Evolutionary conservation across 345 rosid species (phyloP).

Genomic region (Viola odorata): DNA sequence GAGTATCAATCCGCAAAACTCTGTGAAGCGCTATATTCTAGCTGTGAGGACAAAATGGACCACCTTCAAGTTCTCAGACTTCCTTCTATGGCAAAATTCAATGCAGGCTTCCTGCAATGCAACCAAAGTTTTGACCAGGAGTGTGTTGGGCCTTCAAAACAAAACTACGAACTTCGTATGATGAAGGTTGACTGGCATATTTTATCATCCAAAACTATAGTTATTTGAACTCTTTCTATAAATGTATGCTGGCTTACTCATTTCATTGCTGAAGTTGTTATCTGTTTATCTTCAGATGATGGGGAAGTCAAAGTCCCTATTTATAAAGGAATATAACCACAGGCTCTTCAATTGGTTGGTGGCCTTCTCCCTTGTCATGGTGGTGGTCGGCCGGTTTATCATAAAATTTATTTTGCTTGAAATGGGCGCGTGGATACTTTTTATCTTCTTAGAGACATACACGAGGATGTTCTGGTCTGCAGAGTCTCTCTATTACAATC

Average conservation of each 20-base stretch:
- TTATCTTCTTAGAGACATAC: conserved; percentile 94
- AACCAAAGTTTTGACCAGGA: conserved; percentile 76
- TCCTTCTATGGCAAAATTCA: conserved; percentile 99
- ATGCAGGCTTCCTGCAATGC: conserved; percentile 87
- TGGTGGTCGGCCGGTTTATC: conserved; percentile 83
- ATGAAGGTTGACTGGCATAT: conserved; percentile 48
- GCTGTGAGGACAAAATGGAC: conserved; percentile 96
- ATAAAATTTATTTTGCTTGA: conserved; percentile 84
- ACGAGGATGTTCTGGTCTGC: conserved; percentile 98
- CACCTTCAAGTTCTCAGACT: conserved; percentile 94
- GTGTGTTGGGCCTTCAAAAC: conserved; percentile 90
- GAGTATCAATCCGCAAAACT: conserved; percentile 81
- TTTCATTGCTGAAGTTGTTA: conserved; percentile 7
- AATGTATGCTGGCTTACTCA: not conserved
- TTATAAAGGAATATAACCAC: conserved; percentile 95
- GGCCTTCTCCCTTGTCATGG: conserved; percentile 89
- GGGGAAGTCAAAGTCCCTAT: conserved; percentile 67
- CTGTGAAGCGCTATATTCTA: conserved; percentile 71
- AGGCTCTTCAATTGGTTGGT: conserved; percentile 98
- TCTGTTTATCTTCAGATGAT: conserved; percentile 55
- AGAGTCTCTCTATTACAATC: conserved; percentile 89
- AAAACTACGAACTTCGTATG: conserved; percentile 76
- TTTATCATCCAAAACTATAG: not conserved
- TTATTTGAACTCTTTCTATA: not conserved
- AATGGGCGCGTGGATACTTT: conserved; percentile 90